Conservation (phyloP, 257 asterid species). For the Salvia miltiorrhiza region DNA sequence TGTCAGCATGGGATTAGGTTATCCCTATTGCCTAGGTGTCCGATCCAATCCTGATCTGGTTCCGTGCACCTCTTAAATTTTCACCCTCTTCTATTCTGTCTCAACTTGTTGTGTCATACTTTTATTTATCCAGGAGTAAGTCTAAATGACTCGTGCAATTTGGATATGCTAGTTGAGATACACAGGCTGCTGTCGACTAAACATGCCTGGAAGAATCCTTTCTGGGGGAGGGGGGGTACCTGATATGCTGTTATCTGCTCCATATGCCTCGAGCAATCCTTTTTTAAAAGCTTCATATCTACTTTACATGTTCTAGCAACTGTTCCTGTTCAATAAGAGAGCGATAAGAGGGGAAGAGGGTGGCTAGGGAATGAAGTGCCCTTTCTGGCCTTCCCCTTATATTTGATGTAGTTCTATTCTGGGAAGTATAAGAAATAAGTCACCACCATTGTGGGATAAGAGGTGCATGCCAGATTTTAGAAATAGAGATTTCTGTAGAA, state of each 20-base stretch:
- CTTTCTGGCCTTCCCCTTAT: not conserved
- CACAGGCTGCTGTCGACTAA: not conserved
- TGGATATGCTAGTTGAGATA: not conserved
- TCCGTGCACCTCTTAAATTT: not conserved
- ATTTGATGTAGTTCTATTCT: not conserved
- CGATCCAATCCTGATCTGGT: not conserved
- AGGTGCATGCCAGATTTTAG: not conserved
- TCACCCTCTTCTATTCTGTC: not conserved
- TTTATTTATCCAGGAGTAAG: not conserved
- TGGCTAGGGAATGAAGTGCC: not conserved
- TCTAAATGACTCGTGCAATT: not conserved
- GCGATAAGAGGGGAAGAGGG: not conserved
- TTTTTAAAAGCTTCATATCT: not conserved
- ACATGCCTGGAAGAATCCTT: not conserved
- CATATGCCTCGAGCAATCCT: not conserved
- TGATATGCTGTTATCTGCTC: not conserved
- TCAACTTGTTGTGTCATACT: too few relatives aligned
- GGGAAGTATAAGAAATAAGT: not conserved
- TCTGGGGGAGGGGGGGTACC: not conserved
- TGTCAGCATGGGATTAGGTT: not conserved
- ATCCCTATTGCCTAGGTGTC: not conserved
- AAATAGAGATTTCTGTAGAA: not conserved
- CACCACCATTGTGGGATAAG: not conserved
- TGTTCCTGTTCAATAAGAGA: not conserved
- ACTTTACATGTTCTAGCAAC: not conserved